Conservation (phyloP, 257 asterid species). For the Jasminum sambac region DNA sequence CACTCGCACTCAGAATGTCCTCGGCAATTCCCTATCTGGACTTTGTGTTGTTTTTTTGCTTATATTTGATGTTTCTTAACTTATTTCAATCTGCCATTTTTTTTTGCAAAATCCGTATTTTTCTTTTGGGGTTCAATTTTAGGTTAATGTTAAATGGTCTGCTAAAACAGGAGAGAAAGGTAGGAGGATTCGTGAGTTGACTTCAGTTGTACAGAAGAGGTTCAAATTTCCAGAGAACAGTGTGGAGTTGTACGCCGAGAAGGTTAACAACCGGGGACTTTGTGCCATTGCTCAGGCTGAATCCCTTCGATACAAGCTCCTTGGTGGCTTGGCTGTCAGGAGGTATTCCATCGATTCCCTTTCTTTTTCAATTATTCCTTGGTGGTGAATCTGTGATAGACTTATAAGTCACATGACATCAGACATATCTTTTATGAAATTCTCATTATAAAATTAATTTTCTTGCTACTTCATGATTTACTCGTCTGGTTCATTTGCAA, state of each 20-base stretch:
- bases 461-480: not conserved
- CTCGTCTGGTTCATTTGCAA: not conserved
- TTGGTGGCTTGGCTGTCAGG: conserved; percentile 57
- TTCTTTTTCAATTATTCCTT: not conserved
- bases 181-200: conserved; percentile 64
- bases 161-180: conserved; percentile 58
- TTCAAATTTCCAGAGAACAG: conserved; percentile 65
- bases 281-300: conserved; percentile 60
- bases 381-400: not conserved
- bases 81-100: not conserved
- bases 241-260: conserved; percentile 58
- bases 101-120: not conserved
- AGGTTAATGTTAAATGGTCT: not conserved
- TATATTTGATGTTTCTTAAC: not conserved
- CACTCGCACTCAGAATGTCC: conserved; percentile 77
- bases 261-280: conserved; percentile 56
- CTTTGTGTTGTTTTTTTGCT: not conserved
- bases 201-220: conserved; percentile 65
- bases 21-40: conserved; percentile 32
- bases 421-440: not conserved
- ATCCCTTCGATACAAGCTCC: conserved; percentile 56
- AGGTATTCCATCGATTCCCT: conserved; percentile 25
- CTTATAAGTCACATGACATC: not conserved
- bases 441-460: not conserved
- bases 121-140: not conserved